Conservation (phyloP, 495 filamentous ascomycete genomes). For the Talaromyces borbonicus region DNA sequence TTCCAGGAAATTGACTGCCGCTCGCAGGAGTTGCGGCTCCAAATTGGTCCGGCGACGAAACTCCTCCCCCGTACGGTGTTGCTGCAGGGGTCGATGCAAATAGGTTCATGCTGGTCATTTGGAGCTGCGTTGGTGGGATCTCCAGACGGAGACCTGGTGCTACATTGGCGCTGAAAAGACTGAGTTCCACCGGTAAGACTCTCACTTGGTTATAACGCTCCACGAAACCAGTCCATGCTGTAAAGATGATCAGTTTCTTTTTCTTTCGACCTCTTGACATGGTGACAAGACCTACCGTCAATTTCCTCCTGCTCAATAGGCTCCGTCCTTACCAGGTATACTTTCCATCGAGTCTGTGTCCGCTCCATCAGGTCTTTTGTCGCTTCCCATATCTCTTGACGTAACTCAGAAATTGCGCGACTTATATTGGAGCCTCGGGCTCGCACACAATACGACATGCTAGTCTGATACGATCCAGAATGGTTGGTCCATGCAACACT, state of each 20-base stretch:
- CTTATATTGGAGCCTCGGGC: conserved; percentile 47
- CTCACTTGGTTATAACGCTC: conserved; percentile 36
- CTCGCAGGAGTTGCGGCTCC: conserved; percentile 26
- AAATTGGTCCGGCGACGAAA: conserved; percentile 36
- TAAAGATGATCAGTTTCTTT: conserved; percentile 8
- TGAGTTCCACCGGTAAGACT: conserved; percentile 40
- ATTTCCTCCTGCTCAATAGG: conserved; percentile 66
- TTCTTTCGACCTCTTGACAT: neutral
- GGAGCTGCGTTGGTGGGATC: conserved; percentile 11
- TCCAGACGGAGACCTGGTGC: conserved; percentile 54
- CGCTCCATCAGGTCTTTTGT: conserved; percentile 66
- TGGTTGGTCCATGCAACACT: conserved; percentile 90
- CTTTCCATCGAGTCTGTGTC: conserved; percentile 65
- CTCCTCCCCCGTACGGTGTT: conserved; percentile 33
- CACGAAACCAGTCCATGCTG: conserved; percentile 37
- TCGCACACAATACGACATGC: conserved; percentile 68
- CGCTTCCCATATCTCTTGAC: conserved; percentile 75
- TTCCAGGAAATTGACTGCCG: conserved; percentile 13
- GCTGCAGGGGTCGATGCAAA: conserved; percentile 30
- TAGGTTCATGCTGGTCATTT: conserved; percentile 22
- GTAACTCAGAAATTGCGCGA: conserved; percentile 51
- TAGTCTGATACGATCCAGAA: conserved; percentile 64
- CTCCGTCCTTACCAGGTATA: conserved; percentile 67
- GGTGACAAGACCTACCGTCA: conserved; percentile 33
- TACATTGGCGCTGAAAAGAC: conserved; percentile 55